phyloP scores from a whole-genome alignment of 805 yeast genomes.

The Nakazawaea anatomiae region DNA sequence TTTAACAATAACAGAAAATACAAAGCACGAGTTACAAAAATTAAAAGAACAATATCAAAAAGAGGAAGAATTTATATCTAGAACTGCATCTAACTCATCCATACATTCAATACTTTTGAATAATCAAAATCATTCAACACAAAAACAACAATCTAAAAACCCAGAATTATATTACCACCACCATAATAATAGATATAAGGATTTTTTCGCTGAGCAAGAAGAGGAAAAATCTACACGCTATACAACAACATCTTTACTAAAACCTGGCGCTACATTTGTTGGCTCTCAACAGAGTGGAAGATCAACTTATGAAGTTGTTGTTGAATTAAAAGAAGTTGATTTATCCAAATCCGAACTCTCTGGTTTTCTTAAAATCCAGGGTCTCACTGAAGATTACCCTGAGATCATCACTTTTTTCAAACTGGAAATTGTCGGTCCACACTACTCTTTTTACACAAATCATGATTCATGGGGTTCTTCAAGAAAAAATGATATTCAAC shows the following conservation, averaged over 20 bases:
- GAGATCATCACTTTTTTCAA: constrained; percentile 66
- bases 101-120: not conserved
- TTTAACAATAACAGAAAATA: not conserved
- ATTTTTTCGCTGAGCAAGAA: constrained; percentile 7
- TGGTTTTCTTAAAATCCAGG: constrained; percentile 62
- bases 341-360: constrained; percentile 42
- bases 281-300: constrained; percentile 72
- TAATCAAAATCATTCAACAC: not conserved
- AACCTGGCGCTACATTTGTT: constrained; percentile 54
- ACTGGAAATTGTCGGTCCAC: constrained; percentile 63
- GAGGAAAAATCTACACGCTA: not conserved
- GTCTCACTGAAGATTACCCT: constrained; percentile 56
- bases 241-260: constrained; percentile 37
- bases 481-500: constrained; percentile 48
- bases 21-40: constrained; percentile 3
- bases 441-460: constrained; percentile 51
- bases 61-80: not conserved
- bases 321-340: constrained; percentile 68
- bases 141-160: not conserved
- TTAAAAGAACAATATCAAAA: constrained; percentile 4
- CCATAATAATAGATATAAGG: not conserved
- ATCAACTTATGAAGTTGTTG: constrained; percentile 59
- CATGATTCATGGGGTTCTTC: constrained; percentile 50
- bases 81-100: not conserved
- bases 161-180: too few species aligned